These are phyloP conservation scores for Termitomyces bulborhizus DNA, from an alignment of 768 basidiomycete species.

Conservation along the genomic window DNA sequence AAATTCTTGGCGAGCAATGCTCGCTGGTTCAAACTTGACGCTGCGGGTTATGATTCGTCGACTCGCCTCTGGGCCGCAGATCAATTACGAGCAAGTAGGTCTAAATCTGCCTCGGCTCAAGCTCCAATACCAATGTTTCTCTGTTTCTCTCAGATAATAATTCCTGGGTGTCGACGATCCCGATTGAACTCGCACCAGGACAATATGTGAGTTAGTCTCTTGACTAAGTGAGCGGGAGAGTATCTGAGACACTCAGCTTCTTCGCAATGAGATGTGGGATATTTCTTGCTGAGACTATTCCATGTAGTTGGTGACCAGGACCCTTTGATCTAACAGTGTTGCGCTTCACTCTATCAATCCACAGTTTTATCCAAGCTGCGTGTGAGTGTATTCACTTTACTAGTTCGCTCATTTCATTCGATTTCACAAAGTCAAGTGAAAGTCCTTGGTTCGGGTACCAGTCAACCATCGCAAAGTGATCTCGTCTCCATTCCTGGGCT, in stretches of 20 bases:
- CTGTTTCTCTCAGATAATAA: not conserved
- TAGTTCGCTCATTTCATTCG: not conserved
- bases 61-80: not conserved
- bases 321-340: not conserved
- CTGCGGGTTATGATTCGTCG: not conserved
- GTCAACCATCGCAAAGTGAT: not conserved
- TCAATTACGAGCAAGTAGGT: not conserved
- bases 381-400: not conserved
- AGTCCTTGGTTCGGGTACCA: not conserved
- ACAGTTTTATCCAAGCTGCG: not conserved
- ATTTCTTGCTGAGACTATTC: not conserved
- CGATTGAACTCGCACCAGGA: not conserved
- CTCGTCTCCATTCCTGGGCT: not conserved
- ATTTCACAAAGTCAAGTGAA: not conserved
- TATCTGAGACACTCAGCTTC: not conserved
- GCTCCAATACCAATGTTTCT: not conserved
- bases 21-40: not conserved
- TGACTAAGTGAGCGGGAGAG: not conserved
- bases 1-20: not conserved
- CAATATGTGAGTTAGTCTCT: not conserved
- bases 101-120: not conserved
- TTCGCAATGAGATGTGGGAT: not conserved
- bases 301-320: not conserved
- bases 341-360: not conserved
- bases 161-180: not conserved